These are phyloP conservation scores for Triticum turgidum DNA, from an alignment of 176 grass and related monocot species.

Conservation along the genomic window DNA sequence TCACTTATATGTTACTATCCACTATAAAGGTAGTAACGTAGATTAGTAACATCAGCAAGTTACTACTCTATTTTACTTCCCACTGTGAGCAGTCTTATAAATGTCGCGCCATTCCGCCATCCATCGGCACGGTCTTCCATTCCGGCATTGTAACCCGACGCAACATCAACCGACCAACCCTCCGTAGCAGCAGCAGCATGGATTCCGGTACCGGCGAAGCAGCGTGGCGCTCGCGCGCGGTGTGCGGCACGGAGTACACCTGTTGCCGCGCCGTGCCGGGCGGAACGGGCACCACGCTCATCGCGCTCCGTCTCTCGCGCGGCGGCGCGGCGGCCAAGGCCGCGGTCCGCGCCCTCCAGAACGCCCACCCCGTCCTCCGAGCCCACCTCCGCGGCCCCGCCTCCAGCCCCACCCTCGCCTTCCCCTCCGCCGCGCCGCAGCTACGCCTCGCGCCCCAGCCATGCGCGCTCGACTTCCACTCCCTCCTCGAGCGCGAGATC, in stretches of 20 bases:
- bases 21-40: no score
- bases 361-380: constrained; percentile 63
- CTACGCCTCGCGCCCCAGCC: constrained; percentile 19
- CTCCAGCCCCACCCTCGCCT: constrained; percentile 42
- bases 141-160: no score
- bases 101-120: background rate
- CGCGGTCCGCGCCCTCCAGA: constrained; percentile 45
- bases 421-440: constrained; percentile 21
- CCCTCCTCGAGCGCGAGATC: constrained; percentile 83
- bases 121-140: background rate
- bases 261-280: constrained; percentile 70
- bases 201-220: constrained; percentile 9
- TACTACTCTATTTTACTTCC: no score
- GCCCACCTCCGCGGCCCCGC: constrained; percentile 33
- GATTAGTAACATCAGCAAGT: no score
- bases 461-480: constrained; percentile 39
- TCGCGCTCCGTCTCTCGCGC: constrained; percentile 55
- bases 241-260: constrained; percentile 65
- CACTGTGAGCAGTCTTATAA: background rate
- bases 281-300: constrained; percentile 71
- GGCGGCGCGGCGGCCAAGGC: constrained; percentile 17
- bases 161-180: background rate
- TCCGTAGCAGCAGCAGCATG: constrained; percentile 15
- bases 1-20: no score
- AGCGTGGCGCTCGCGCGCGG: constrained; percentile 24